Conservation (phyloP, 306 rosid species). For the Vigna mungo region DNA sequence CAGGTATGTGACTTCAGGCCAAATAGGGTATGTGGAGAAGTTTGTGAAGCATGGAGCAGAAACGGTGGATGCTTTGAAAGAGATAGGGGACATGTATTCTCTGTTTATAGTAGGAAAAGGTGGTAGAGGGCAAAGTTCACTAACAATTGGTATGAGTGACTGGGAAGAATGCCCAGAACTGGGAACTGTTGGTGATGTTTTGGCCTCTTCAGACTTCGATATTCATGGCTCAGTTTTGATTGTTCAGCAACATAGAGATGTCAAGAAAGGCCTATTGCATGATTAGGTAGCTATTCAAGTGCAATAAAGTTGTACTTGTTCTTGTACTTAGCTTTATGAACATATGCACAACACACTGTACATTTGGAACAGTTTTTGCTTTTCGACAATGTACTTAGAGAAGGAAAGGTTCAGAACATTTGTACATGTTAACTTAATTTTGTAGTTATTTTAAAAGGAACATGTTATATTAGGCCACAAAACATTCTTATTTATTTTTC, state of each 20-base stretch:
- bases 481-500: neutral
- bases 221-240: conserved; percentile 81
- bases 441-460: neutral
- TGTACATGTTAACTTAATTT: neutral
- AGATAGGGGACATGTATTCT: conserved; percentile 80
- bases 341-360: conserved; percentile 32
- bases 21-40: conserved; percentile 84
- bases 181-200: conserved; percentile 93
- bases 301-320: conserved; percentile 27
- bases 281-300: conserved; percentile 38
- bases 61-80: conserved; percentile 65
- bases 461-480: too few species aligned
- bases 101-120: conserved; percentile 88
- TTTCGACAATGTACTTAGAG: neutral
- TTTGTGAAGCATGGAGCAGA: conserved; percentile 68
- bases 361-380: conserved; percentile 14
- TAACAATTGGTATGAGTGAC: conserved; percentile 87
- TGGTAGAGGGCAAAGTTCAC: conserved; percentile 75
- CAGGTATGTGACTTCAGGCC: conserved; percentile 76
- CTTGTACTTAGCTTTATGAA: conserved; percentile 33
- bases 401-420: neutral
- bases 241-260: conserved; percentile 83
- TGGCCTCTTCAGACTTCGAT: conserved; percentile 87
- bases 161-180: conserved; percentile 99
- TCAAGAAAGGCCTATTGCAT: conserved; percentile 55